phyloP scores from a whole-genome alignment of 1,284 basidiomycete genomes.

The Cryptococcus sp. region DNA sequence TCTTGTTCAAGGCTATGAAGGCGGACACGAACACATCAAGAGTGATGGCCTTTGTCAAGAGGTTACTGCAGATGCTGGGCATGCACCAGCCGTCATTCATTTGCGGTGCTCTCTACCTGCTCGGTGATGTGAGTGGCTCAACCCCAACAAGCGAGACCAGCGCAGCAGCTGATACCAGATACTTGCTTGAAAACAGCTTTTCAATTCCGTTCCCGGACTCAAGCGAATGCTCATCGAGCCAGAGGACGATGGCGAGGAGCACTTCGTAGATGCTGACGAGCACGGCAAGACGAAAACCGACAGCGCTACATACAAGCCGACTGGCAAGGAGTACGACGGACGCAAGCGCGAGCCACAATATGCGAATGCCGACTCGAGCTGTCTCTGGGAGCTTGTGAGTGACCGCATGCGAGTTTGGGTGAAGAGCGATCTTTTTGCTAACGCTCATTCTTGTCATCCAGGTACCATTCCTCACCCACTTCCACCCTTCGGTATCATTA shows the following conservation, averaged over 20 bases:
- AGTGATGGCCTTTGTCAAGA: constrained; percentile 79
- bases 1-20: constrained; percentile 91
- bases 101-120: constrained; percentile 74
- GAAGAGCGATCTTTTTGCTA: neutral
- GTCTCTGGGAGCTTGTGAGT: constrained; percentile 84
- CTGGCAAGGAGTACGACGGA: constrained; percentile 66
- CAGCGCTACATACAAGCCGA: constrained; percentile 11
- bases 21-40: constrained; percentile 66
- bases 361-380: constrained; percentile 77
- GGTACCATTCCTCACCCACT: constrained; percentile 80
- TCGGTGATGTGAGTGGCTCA: constrained; percentile 55
- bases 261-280: constrained; percentile 54
- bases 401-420: neutral
- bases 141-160: neutral
- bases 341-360: constrained; percentile 89
- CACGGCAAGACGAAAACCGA: constrained; percentile 16
- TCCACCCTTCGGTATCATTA: constrained; percentile 86
- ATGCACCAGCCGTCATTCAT: constrained; percentile 82
- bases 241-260: constrained; percentile 58
- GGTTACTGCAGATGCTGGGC: constrained; percentile 82
- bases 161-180: neutral
- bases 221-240: constrained; percentile 64
- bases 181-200: constrained; percentile 60
- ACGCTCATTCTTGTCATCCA: constrained; percentile 38
- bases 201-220: constrained; percentile 71